These are phyloP conservation scores for Talaromyces sp. DNA, from an alignment of 2,329 filamentous ascomycete species.

Conservation along the genomic window DNA sequence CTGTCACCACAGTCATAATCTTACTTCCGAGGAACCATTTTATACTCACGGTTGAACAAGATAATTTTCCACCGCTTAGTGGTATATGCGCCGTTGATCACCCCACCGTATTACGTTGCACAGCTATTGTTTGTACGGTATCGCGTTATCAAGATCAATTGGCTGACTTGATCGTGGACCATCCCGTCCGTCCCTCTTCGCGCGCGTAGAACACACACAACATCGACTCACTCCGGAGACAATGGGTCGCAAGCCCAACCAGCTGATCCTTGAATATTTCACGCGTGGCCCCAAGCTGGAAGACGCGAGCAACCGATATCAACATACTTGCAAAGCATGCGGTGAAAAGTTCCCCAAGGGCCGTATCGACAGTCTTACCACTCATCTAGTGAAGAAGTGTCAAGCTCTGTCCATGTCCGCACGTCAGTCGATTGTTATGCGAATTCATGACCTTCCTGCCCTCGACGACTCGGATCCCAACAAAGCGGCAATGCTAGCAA, in stretches of 20 bases:
- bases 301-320: slow-evolving; percentile 87
- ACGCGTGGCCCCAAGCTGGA: slow-evolving; percentile 79
- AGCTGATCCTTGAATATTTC: slow-evolving; percentile 83
- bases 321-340: slow-evolving; percentile 84
- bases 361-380: slow-evolving; percentile 75
- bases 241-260: slow-evolving; percentile 82
- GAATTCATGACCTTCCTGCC: slow-evolving; percentile 66
- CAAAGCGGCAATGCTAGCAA: slow-evolving; percentile 36
- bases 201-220: not conserved
- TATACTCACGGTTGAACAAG: too few species aligned
- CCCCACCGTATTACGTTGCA: not conserved
- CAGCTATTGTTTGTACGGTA: not conserved
- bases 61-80: not conserved
- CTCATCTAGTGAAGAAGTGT: slow-evolving; percentile 82
- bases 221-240: slow-evolving; percentile 23
- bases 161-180: not conserved
- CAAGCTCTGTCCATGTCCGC: slow-evolving; percentile 72
- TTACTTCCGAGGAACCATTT: not conserved
- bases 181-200: not conserved
- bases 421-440: slow-evolving; percentile 69
- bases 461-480: slow-evolving; percentile 41
- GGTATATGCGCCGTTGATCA: not conserved
- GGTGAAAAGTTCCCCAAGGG: slow-evolving; percentile 89
- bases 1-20: not conserved
- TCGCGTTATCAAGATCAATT: not conserved